phyloP scores from a whole-genome alignment of 176 grass and related monocot species.

The Rhynchospora pubera region DNA sequence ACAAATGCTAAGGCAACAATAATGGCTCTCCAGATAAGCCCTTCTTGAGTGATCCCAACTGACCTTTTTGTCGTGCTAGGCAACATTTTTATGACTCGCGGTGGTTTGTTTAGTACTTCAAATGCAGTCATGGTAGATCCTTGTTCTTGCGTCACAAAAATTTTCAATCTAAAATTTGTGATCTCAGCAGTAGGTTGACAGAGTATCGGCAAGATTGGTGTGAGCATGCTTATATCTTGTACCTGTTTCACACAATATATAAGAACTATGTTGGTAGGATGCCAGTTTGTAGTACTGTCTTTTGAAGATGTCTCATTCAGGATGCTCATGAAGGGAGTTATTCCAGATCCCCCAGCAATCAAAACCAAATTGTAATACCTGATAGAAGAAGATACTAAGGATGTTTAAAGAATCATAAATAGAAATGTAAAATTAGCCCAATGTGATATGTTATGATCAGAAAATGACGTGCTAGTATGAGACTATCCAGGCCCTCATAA shows the following conservation, averaged over 20 bases:
- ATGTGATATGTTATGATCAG: neutral
- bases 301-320: constrained; percentile 32
- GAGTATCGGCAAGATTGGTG: constrained; percentile 16
- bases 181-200: constrained; percentile 13
- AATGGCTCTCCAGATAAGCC: constrained; percentile 25
- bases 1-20: constrained; percentile 18
- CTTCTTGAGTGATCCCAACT: constrained; percentile 9
- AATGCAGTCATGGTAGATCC: constrained; percentile 4
- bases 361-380: constrained; percentile 42
- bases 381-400: neutral
- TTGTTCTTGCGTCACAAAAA: constrained; percentile 37
- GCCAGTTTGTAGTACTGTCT: neutral
- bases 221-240: constrained; percentile 38
- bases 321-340: constrained; percentile 48
- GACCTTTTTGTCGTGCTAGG: neutral
- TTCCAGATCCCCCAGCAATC: constrained; percentile 38
- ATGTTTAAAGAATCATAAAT: neutral
- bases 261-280: constrained; percentile 21
- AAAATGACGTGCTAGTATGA: neutral
- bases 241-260: constrained; percentile 27
- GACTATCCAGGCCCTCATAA: neutral
- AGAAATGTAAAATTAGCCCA: neutral
- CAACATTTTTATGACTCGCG: constrained; percentile 7
- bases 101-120: constrained; percentile 20
- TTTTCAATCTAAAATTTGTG: constrained; percentile 25